Evolutionary conservation across 768 basidiomycete genomes (phyloP).

Genomic region (Podaxis sp.): DNA sequence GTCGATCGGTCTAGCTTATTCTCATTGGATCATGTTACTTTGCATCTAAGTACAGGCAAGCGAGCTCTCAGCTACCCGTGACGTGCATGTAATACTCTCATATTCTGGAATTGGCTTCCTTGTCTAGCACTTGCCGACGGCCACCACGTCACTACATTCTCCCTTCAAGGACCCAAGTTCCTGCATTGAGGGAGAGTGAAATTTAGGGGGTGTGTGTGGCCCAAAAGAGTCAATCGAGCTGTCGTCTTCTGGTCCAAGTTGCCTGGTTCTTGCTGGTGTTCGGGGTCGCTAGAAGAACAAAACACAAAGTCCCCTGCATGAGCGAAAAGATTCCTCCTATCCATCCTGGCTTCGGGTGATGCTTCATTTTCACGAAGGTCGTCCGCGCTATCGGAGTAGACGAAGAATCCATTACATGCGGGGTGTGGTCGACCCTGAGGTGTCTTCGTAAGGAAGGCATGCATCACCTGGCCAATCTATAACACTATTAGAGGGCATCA

Average conservation of each 20-base stretch:
- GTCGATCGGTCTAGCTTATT: no score
- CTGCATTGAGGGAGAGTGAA: neutral
- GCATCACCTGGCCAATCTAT: constrained; percentile 28
- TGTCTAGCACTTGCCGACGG: no score
- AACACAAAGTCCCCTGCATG: neutral
- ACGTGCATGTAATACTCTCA: no score
- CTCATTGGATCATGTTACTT: no score
- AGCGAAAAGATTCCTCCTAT: neutral
- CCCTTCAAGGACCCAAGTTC: neutral
- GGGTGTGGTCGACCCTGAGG: constrained; percentile 19
- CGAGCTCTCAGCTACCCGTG: no score
- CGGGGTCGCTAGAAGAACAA: neutral
- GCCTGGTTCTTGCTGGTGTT: neutral
- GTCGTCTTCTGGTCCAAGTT: constrained; percentile 10
- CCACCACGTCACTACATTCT: neutral
- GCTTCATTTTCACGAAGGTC: neutral
- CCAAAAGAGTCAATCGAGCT: constrained; percentile 21
- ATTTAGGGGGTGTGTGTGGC: constrained; percentile 20
- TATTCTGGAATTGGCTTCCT: no score
- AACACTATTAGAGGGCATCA: neutral
- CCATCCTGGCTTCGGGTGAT: neutral
- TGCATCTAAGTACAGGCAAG: no score
- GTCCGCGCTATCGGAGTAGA: constrained; percentile 7
- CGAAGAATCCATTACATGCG: constrained; percentile 23
- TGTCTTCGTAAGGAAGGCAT: constrained; percentile 21